Percentiles rank a stretch among this genome's conserved stretches.
Evolutionary conservation across 495 filamentous ascomycete genomes (phyloP).

Genomic region (Lindgomyces ingoldianus): DNA sequence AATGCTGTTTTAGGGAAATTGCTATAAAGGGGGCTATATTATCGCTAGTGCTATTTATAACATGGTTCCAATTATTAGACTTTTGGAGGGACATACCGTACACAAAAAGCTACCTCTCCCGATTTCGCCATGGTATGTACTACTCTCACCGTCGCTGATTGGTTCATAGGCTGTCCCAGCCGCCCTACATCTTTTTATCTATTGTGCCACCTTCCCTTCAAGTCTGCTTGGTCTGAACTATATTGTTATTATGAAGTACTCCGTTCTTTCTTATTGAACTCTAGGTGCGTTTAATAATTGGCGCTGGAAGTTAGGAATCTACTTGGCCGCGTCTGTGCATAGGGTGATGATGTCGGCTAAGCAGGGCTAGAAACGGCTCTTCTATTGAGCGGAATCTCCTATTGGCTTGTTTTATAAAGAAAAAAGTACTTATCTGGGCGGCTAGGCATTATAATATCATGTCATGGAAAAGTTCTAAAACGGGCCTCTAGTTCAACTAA

Average conservation of each 20-base stretch:
- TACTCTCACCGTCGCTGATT: not conserved
- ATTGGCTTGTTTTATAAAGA: too few species aligned
- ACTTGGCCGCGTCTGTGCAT: too few species aligned
- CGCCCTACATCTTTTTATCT: not conserved
- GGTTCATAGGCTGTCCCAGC: not conserved
- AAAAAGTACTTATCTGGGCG: too few species aligned
- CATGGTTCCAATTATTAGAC: not conserved
- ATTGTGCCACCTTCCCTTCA: not conserved
- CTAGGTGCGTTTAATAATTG: not conserved
- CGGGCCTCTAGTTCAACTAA: too few species aligned
- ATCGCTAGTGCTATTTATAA: not conserved
- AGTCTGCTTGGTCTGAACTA: not conserved
- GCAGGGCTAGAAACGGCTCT: too few species aligned
- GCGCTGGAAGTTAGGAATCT: not conserved
- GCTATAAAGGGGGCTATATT: not conserved
- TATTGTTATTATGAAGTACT: not conserved
- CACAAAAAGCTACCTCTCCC: slow-evolving; percentile 1
- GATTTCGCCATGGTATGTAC: slow-evolving; percentile 2
- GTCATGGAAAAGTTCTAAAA: too few species aligned
- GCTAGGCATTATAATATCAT: too few species aligned
- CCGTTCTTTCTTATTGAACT: not conserved
- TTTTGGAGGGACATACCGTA: not conserved
- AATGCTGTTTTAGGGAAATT: not conserved
- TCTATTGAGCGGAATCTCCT: too few species aligned
- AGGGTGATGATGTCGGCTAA: too few species aligned